Evolutionary conservation across 768 basidiomycete genomes (phyloP).

Genomic region (Russula ochroleuca): DNA sequence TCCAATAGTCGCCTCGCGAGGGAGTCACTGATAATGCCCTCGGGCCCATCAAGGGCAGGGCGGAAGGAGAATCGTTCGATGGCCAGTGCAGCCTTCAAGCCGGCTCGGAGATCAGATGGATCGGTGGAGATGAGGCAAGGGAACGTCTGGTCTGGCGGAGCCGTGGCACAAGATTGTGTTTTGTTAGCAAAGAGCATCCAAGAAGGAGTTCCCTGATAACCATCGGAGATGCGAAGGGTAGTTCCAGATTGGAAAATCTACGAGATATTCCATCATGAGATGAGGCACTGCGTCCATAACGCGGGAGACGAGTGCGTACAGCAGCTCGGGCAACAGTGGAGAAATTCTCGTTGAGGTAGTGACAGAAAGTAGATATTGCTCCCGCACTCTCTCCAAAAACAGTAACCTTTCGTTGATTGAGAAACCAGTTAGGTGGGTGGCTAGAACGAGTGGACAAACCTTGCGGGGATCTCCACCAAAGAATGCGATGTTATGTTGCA

Average conservation of each 20-base stretch:
- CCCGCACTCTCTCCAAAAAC: slow-evolving; percentile 42
- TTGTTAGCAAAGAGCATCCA: slow-evolving; percentile 41
- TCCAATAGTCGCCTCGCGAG: slow-evolving; percentile 36
- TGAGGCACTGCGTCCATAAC: background rate
- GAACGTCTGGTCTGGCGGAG: slow-evolving; percentile 35
- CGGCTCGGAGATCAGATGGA: slow-evolving; percentile 22
- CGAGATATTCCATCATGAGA: background rate
- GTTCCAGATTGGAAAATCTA: slow-evolving; percentile 47
- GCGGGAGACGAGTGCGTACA: slow-evolving; percentile 15
- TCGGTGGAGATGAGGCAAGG: slow-evolving; percentile 32
- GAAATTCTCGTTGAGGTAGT: slow-evolving; percentile 33
- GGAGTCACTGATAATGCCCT: slow-evolving; percentile 39
- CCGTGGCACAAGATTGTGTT: slow-evolving; percentile 36
- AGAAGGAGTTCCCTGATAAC: slow-evolving; percentile 34
- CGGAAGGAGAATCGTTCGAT: slow-evolving; percentile 35
- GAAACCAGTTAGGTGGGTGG: background rate
- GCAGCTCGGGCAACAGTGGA: slow-evolving; percentile 29
- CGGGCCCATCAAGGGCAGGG: slow-evolving; percentile 42
- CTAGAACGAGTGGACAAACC: background rate
- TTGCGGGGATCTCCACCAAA: slow-evolving; percentile 35
- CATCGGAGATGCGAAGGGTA: slow-evolving; percentile 32
- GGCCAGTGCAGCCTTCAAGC: slow-evolving; percentile 30
- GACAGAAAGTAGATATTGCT: slow-evolving; percentile 35
- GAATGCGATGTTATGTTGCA: slow-evolving; percentile 31
- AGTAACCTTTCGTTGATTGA: slow-evolving; percentile 32